Conservation (phyloP, 805 yeast species). For the Schizosaccharomyces japonicus region DNA sequence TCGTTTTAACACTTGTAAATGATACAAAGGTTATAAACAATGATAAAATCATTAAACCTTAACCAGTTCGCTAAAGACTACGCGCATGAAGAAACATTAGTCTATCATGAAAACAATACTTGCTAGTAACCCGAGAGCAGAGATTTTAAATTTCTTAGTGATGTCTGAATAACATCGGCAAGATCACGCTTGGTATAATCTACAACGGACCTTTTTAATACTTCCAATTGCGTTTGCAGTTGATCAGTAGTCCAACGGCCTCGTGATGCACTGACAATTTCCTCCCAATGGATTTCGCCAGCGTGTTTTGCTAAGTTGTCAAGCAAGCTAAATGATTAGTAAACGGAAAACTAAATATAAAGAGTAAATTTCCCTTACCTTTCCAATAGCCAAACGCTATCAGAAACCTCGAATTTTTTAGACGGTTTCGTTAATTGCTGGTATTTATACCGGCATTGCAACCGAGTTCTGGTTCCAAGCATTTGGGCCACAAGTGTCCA, state of each 20-base stretch:
- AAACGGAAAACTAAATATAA: too few species aligned
- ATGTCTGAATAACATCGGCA: too few species aligned
- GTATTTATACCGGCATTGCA: constrained; percentile 78
- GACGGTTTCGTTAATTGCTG: background rate
- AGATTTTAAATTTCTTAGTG: too few species aligned
- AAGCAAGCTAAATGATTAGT: background rate
- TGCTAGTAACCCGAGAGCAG: too few species aligned
- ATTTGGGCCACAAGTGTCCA: constrained; percentile 83
- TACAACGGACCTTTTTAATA: background rate
- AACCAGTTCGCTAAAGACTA: too few species aligned
- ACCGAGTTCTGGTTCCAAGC: constrained; percentile 73
- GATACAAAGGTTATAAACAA: too few species aligned
- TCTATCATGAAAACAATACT: too few species aligned
- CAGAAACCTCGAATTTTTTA: background rate
- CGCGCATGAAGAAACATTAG: too few species aligned
- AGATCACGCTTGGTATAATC: background rate
- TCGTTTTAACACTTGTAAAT: too few species aligned
- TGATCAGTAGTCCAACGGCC: constrained; percentile 1
- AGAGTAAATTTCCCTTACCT: too few species aligned
- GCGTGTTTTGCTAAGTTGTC: background rate
- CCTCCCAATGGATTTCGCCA: background rate
- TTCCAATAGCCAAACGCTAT: constrained; percentile 1
- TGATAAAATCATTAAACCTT: too few species aligned
- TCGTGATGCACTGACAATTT: background rate
- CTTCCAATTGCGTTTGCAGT: background rate